These are phyloP conservation scores for Apiospora koreana DNA, from an alignment of 2,329 filamentous ascomycete species.

Conservation along the genomic window DNA sequence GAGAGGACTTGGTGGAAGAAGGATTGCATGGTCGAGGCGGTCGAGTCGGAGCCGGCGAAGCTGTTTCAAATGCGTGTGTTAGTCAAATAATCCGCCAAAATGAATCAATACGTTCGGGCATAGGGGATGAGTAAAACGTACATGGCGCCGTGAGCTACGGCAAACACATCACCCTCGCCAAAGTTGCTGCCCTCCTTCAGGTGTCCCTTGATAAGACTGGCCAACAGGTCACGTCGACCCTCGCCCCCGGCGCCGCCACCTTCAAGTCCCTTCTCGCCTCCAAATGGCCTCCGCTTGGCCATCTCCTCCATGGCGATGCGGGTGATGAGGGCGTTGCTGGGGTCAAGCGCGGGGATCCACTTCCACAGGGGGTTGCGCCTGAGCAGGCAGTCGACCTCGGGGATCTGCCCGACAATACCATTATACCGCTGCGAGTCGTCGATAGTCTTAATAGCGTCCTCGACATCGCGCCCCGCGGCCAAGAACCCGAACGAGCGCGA, in stretches of 20 bases:
- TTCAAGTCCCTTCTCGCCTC: slow-evolving; percentile 40
- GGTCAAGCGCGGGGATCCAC: slow-evolving; percentile 41
- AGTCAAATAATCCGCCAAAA: not conserved
- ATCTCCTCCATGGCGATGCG: slow-evolving; percentile 54
- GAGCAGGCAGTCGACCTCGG: slow-evolving; percentile 48
- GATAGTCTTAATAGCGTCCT: slow-evolving; percentile 52
- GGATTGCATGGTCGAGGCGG: slow-evolving; percentile 59
- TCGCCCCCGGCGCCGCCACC: slow-evolving; percentile 38
- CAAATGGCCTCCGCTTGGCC: slow-evolving; percentile 45
- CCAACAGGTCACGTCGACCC: slow-evolving; percentile 51
- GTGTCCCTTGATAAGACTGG: slow-evolving; percentile 53
- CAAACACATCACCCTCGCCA: slow-evolving; percentile 54
- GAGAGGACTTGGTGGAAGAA: slow-evolving; percentile 54
- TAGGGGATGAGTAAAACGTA: slow-evolving; percentile 31
- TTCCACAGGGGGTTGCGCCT: slow-evolving; percentile 50
- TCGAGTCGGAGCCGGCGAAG: slow-evolving; percentile 62
- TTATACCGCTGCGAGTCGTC: slow-evolving; percentile 55
- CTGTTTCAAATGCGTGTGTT: slow-evolving; percentile 29
- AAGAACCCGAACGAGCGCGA: slow-evolving; percentile 55
- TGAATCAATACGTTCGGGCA: not conserved
- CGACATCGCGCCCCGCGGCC: slow-evolving; percentile 49
- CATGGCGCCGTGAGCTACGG: slow-evolving; percentile 58
- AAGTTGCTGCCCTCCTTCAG: slow-evolving; percentile 50
- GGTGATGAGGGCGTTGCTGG: slow-evolving; percentile 49
- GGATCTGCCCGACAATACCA: slow-evolving; percentile 52